Evolutionary conservation across 2,329 filamentous ascomycete genomes (phyloP), one percentile per base, ranked within the genome.

Genomic region (Orbilia oligospora): DNA sequence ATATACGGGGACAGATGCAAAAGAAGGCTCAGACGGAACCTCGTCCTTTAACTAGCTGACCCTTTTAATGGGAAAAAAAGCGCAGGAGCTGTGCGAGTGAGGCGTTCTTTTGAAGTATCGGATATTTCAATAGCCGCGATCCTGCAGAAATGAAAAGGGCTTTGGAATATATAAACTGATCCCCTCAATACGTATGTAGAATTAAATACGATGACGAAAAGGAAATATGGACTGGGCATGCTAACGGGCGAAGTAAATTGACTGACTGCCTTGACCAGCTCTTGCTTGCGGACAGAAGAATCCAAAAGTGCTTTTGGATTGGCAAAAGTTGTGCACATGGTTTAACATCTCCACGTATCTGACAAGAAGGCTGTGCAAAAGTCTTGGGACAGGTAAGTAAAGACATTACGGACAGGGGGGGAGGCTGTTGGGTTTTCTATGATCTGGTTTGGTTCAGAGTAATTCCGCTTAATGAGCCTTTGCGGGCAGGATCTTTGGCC

Each of bases 401-500:
- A n/a, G n/a, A n/a, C n/a, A n/a, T n/a, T n/a, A n/a, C n/a, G n/a
- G 68, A 78, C 67, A 65, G 58, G 75, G 73, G 75, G 9, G 75
- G 63, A 76, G 48, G 36, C 63, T 72, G 75, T 64, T 55, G 38
- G n/a, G 46, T 22, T 58, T 61, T 49, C 67, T 44, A 30, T 63
- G 33, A 4, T 36, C 5, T 41, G 38, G 36, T 10, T 38, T 38
- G 38, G 56, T 55, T 63, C 53, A 77, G n/a, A n/a, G 56, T 12
- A 61, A 61, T 78, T 69, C 61, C 75, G 75, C 63, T 72, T 78
- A 78, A 65, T 68, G 18, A 58, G 12, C 73, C 67, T 46, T 65
- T 77, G 67, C 51, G 36, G 73, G 73, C 67, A 77, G 73, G 73
- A 70, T 76, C 67, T 68, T 71, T 70, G 66, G 73, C 51, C 64